A percentile compares a stretch with the other conserved stretches of the same genome.
phyloP scores from a whole-genome alignment of 2,329 filamentous ascomycete species.

The Paecilomyces sp. region DNA sequence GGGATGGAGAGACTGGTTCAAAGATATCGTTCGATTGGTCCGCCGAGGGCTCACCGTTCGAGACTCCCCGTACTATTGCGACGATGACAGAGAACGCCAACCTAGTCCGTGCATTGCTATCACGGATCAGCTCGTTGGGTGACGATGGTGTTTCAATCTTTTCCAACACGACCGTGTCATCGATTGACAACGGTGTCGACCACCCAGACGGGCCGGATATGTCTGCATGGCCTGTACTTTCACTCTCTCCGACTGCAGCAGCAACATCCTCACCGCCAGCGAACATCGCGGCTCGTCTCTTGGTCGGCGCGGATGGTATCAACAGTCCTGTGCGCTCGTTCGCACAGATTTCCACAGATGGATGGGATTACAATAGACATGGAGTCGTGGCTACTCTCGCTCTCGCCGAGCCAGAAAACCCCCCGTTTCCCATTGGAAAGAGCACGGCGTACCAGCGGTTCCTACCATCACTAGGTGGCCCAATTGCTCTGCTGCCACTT shows the following conservation, averaged over 20 bases:
- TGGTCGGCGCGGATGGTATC: constrained; percentile 89
- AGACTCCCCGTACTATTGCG: constrained; percentile 61
- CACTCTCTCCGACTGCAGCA: constrained; percentile 51
- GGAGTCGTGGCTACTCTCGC: constrained; percentile 85
- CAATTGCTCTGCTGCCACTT: constrained; percentile 83
- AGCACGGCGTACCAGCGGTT: constrained; percentile 94
- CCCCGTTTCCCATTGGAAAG: constrained; percentile 27
- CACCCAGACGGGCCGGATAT: constrained; percentile 66
- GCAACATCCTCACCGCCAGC: constrained; percentile 26
- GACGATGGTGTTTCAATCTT: constrained; percentile 56
- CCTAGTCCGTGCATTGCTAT: constrained; percentile 69
- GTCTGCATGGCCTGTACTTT: constrained; percentile 79
- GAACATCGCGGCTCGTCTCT: constrained; percentile 68
- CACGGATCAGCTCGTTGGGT: constrained; percentile 62
- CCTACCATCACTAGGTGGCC: constrained; percentile 69
- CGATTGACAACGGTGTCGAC: constrained; percentile 66
- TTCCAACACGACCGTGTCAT: constrained; percentile 68
- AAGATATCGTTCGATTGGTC: constrained; percentile 83
- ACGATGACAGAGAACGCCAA: constrained; percentile 98
- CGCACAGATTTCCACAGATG: constrained; percentile 73
- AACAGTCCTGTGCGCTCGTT: constrained; percentile 91
- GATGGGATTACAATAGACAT: constrained; percentile 90
- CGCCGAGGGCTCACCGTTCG: constrained; percentile 37
- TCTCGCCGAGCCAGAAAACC: constrained; percentile 45
- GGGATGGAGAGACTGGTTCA: constrained; percentile 86